Conservation (phyloP, 176 grass and related monocot genomes). For the Hordeum vulgare region DNA sequence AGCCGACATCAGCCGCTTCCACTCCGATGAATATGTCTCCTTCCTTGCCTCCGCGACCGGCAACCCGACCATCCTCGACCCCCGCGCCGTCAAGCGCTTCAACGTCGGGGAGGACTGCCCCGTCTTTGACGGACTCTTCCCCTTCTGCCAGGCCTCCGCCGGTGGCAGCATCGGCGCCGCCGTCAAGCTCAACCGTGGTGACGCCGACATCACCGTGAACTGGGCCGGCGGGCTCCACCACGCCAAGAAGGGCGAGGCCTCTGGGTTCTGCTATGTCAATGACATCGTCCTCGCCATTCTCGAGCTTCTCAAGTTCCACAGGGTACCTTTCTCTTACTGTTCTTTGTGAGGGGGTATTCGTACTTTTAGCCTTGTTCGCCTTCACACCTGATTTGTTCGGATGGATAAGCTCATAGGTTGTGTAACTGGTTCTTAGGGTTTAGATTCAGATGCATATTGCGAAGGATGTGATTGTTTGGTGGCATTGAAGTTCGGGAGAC, state of each 20-base stretch:
- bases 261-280: constrained; percentile 88
- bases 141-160: constrained; percentile 78
- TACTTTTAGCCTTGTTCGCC: not conserved
- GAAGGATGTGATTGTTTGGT: not conserved
- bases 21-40: constrained; percentile 69
- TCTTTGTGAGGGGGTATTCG: not conserved
- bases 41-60: constrained; percentile 61
- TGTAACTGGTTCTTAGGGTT: constrained; percentile 11
- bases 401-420: not conserved
- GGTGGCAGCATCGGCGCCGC: constrained; percentile 82
- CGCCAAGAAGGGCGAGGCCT: constrained; percentile 84
- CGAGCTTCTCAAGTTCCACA: constrained; percentile 86
- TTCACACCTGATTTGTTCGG: not conserved
- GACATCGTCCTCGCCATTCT: constrained; percentile 86
- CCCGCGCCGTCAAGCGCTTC: constrained; percentile 53
- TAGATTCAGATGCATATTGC: constrained; percentile 9
- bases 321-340: constrained; percentile 13
- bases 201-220: constrained; percentile 82
- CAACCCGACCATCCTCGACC: constrained; percentile 15
- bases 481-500: not conserved
- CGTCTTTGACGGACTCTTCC: constrained; percentile 81
- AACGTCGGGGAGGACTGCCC: constrained; percentile 92
- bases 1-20: constrained; percentile 75
- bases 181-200: constrained; percentile 73
- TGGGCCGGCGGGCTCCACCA: constrained; percentile 92